Evolutionary conservation across 225 moss, liverwort and hornwort species (phyloP).

Genomic region (Takakia lepidozioides): DNA sequence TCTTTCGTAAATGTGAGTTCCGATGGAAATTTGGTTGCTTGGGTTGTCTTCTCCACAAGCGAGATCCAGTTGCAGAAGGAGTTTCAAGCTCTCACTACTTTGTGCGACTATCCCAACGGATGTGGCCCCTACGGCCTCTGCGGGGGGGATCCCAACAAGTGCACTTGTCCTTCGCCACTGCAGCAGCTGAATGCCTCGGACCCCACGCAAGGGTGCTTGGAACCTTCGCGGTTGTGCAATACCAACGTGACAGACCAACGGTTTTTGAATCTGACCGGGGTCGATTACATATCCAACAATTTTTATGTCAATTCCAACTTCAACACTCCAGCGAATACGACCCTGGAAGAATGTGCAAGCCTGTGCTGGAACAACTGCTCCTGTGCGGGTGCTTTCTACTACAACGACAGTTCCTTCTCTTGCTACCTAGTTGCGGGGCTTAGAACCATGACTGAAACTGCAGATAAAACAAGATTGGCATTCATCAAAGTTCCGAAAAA

Average conservation of each 20-base stretch:
- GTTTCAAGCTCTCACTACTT: neutral
- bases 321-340: neutral
- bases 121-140: constrained; percentile 1
- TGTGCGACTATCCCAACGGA: constrained; percentile 1
- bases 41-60: neutral
- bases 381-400: constrained; percentile 18
- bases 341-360: constrained; percentile 6
- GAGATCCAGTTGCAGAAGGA: neutral
- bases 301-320: no score
- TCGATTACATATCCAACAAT: neutral
- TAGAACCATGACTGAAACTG: constrained; percentile 15
- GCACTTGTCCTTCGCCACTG: constrained; percentile 1
- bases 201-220: neutral
- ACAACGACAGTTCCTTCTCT: neutral
- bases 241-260: neutral
- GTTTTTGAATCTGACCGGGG: neutral
- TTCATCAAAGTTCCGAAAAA: neutral
- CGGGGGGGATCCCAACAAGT: neutral
- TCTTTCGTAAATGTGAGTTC: no score
- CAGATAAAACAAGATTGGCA: constrained; percentile 7
- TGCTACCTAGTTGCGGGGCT: constrained; percentile 16
- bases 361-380: constrained; percentile 25
- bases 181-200: neutral
- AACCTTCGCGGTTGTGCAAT: neutral
- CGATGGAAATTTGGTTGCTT: no score